These are phyloP conservation scores for Lachnellula arida DNA, from an alignment of 2,329 filamentous ascomycete species.

Conservation along the genomic window DNA sequence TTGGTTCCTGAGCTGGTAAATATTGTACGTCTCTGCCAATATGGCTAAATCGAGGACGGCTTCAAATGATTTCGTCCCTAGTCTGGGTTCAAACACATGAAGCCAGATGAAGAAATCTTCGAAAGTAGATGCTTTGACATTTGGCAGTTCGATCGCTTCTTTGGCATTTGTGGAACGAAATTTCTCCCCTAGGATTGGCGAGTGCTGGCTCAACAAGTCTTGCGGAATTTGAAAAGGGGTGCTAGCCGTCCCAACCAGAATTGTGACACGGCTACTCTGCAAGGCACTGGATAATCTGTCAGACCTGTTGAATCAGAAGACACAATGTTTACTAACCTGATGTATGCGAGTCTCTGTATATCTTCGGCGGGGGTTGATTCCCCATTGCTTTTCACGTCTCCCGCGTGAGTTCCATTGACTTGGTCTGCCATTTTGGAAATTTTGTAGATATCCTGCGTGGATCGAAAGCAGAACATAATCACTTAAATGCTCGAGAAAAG, in stretches of 20 bases:
- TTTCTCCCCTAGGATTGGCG: background rate
- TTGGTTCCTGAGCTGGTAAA: slow-evolving; percentile 9
- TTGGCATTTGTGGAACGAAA: background rate
- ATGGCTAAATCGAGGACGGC: slow-evolving; percentile 3
- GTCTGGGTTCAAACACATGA: slow-evolving; percentile 4
- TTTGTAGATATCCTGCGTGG: no score
- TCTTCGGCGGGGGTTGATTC: background rate
- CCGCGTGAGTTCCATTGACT: background rate
- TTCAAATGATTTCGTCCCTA: slow-evolving; percentile 1
- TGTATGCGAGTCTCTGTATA: background rate
- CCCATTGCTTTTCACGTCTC: background rate
- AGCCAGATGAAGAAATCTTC: slow-evolving; percentile 11
- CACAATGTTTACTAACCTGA: background rate
- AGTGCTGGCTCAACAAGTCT: background rate
- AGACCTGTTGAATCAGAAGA: background rate
- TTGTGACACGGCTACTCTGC: slow-evolving; percentile 6
- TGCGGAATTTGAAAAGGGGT: slow-evolving; percentile 2
- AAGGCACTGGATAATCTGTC: slow-evolving; percentile 1
- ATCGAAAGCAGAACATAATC: background rate
- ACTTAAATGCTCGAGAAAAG: background rate
- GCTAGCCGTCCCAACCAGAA: slow-evolving; percentile 2
- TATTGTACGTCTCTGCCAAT: slow-evolving; percentile 3
- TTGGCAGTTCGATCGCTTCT: background rate
- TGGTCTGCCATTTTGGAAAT: background rate
- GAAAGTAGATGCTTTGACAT: slow-evolving; percentile 6